A percentile compares a stretch with the other conserved stretches of the same genome.
Evolutionary conservation across 208 protist genomes (phyloP).

Genomic region (Plasmodiophora brassicae): DNA sequence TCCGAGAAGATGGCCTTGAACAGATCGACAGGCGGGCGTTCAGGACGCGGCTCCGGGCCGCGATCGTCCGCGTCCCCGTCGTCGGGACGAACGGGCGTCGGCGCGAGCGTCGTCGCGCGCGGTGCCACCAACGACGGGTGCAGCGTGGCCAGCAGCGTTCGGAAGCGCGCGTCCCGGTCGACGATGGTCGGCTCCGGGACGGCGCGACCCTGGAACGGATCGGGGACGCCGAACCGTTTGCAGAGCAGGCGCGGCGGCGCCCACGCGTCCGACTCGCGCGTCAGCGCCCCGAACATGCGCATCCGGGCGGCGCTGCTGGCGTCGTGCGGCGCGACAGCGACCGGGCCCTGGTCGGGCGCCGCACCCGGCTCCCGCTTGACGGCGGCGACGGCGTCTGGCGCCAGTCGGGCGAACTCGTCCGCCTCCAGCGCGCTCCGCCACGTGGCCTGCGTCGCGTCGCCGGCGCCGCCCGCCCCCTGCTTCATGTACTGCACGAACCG

Average conservation of each 20-base stretch:
- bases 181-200: neutral
- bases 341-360: neutral
- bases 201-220: conserved; percentile 4
- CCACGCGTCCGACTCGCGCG: neutral
- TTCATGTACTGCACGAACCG: conserved; percentile 17
- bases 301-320: neutral
- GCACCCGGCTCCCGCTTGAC: neutral
- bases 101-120: neutral
- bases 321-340: neutral
- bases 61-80: neutral
- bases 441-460: neutral
- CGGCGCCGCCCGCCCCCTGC: neutral
- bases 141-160: neutral
- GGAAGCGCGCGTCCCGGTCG: neutral
- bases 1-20: conserved; percentile 8
- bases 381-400: neutral
- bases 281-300: conserved; percentile 1
- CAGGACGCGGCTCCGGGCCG: neutral
- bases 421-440: neutral
- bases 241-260: neutral
- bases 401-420: neutral
- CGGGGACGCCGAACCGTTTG: neutral
- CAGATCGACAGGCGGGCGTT: conserved; percentile 4
- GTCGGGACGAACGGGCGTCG: neutral
- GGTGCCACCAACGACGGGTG: neutral